Percentiles rank a stretch among this genome's conserved stretches.
Conservation (phyloP, 768 basidiomycete genomes). For the Filobasidium floriforme region DNA sequence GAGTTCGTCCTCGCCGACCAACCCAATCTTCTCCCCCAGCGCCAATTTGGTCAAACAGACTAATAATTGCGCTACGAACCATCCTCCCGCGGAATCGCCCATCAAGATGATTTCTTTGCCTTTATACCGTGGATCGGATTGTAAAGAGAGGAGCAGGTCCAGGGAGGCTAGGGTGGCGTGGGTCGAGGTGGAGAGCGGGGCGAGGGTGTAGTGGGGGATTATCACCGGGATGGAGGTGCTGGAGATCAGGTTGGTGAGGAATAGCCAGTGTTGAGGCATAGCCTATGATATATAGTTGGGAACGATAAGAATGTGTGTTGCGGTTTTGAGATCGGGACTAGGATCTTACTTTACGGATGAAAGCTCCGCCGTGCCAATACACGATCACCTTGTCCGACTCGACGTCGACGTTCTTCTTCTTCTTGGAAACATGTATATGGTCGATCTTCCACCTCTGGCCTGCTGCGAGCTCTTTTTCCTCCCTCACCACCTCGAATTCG, state of each 20-base stretch:
- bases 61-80: slow-evolving; percentile 18
- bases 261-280: slow-evolving; percentile 19
- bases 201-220: slow-evolving; percentile 24
- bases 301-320: background rate
- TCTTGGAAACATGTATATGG: slow-evolving; percentile 11
- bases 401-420: background rate
- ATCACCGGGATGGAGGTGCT: slow-evolving; percentile 16
- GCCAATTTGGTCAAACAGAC: slow-evolving; percentile 11
- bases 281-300: slow-evolving; percentile 1
- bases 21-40: slow-evolving; percentile 6
- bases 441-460: slow-evolving; percentile 17
- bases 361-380: slow-evolving; percentile 29
- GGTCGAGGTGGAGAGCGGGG: slow-evolving; percentile 19
- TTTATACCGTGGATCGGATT: slow-evolving; percentile 19
- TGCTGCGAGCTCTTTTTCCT: background rate
- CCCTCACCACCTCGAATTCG: background rate
- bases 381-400: slow-evolving; percentile 22
- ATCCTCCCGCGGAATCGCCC: slow-evolving; percentile 30
- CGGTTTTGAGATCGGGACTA: too few relatives aligned
- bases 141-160: slow-evolving; percentile 15
- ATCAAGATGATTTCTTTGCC: slow-evolving; percentile 23
- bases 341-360: background rate
- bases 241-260: slow-evolving; percentile 14
- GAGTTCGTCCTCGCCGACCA: background rate
- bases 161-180: slow-evolving; percentile 15